These are phyloP conservation scores for Tetrapisispora nanseiensis DNA, from an alignment of 805 yeast genomes.

Conservation along the genomic window DNA sequence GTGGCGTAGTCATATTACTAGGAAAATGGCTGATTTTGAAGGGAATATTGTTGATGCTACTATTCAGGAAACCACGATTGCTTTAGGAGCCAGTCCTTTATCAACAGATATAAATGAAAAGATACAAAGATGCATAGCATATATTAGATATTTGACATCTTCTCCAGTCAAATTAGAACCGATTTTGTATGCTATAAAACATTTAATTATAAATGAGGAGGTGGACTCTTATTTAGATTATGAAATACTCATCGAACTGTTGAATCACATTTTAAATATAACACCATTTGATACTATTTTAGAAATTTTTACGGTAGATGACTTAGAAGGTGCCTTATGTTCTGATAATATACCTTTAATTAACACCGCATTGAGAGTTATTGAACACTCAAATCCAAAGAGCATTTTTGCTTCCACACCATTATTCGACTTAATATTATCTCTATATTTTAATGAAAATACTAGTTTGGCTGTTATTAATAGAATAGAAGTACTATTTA, in stretches of 20 bases:
- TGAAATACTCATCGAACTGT: conserved; percentile 13
- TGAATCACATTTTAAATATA: conserved; percentile 13
- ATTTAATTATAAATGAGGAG: conserved; percentile 6
- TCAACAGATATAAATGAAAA: conserved; percentile 9
- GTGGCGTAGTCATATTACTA: not conserved
- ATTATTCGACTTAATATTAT: conserved; percentile 16
- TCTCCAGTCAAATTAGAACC: conserved; percentile 8
- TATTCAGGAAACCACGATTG: not conserved
- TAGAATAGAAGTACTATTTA: conserved; percentile 18
- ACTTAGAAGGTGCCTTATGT: conserved; percentile 15
- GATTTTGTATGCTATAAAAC: conserved; percentile 14
- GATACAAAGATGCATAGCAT: conserved; percentile 13
- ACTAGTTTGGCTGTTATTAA: conserved; percentile 17
- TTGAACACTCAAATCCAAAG: conserved; percentile 22
- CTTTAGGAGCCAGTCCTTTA: not conserved
- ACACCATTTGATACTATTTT: conserved; percentile 20
- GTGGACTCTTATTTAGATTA: conserved; percentile 12
- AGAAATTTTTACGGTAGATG: conserved; percentile 14
- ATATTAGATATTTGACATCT: conserved; percentile 11
- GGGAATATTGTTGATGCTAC: not conserved
- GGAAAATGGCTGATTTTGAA: not conserved
- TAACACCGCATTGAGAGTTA: conserved; percentile 19
- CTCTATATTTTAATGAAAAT: conserved; percentile 14
- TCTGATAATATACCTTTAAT: conserved; percentile 15
- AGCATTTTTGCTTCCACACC: conserved; percentile 16